Evolutionary conservation across 1,284 basidiomycete species (phyloP).

Genomic region (Amylostereum chailletii): DNA sequence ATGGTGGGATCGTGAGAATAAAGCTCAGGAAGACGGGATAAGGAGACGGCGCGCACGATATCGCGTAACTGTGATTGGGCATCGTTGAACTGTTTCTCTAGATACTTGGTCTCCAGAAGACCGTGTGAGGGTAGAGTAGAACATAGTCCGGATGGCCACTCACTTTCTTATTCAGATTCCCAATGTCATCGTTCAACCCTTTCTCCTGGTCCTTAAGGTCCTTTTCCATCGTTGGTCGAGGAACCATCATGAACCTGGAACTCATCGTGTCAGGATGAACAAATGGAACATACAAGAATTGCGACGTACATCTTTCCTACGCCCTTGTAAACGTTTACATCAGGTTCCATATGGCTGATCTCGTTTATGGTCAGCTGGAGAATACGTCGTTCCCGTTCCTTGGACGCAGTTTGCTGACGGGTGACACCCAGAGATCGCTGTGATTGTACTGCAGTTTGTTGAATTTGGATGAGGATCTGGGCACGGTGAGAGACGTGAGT

Average conservation of each 20-base stretch:
- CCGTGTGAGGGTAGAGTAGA: not conserved
- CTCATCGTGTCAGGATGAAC: not conserved
- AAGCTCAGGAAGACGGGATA: not conserved
- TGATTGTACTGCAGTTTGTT: constrained; percentile 75
- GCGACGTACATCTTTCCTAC: constrained; percentile 81
- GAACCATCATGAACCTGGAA: constrained; percentile 82
- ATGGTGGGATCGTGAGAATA: not conserved
- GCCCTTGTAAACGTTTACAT: constrained; percentile 80
- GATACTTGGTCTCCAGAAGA: constrained; percentile 65
- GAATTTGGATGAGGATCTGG: constrained; percentile 86
- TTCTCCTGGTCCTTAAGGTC: constrained; percentile 72
- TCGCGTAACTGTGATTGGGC: constrained; percentile 81
- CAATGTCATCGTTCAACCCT: constrained; percentile 73
- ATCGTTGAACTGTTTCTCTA: constrained; percentile 88
- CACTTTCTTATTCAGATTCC: constrained; percentile 74
- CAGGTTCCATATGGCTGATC: constrained; percentile 51
- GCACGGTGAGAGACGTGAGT: not conserved
- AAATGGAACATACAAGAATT: not conserved
- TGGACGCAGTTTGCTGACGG: constrained; percentile 63
- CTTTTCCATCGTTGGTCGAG: constrained; percentile 68
- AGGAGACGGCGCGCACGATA: constrained; percentile 49
- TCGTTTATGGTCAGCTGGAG: constrained; percentile 82
- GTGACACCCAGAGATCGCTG: constrained; percentile 69
- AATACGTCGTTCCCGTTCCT: constrained; percentile 81
- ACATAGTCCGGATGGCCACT: constrained; percentile 3